Base-by-base conservation (phyloP, 257 asterid genomes). In the Solanum medicagineum region DNA sequence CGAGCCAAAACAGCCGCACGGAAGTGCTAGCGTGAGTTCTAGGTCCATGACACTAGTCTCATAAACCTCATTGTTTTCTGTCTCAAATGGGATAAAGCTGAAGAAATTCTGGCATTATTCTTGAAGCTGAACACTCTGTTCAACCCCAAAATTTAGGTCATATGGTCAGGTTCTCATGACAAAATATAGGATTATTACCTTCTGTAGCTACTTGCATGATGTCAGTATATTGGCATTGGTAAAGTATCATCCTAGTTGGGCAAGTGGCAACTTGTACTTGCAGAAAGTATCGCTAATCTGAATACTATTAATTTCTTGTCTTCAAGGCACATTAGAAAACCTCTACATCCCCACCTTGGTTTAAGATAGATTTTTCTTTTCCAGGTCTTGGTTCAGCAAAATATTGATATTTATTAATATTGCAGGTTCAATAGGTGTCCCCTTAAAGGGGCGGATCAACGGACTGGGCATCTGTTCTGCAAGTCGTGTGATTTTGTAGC, bases 401-500 rank as follows among this genome's bases (percentile, higher is more conserved):
- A 54, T 10, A 75, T 51, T 74, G 49, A 53, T 56, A 17, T 40
- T 20, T 19, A 45, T 82, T 54, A 19, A 42, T 81, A 26, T 86
- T 74, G 65, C 94, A 92, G 97, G 92, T 88, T 85, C 65, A 29
- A 8, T 71, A 83, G 68, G 55, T 83, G 87, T 86, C 84, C 63
- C 84, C 85, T 74, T 53, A 2, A 24, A 44, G 80, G 84, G 68
- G 90, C 53, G 62, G 85, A 86, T 87, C 66, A 44, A 45, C 91
- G 91, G 87, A 90, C 91, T 85, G 81, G 44, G 62, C 87, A 81
- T 92, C 93, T 81, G 55, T 71, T 51, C 62, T 55, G 89, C 84
- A 47, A 85, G 94, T 91, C 94, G 89, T 87, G 92, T 92, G 90
- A 90, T 89, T 77, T 88, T 85, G 85, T 86, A 89, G 92, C 90